phyloP scores from a whole-genome alignment of 352 stramenopile genomes.

The Phytopythium litorale region DNA sequence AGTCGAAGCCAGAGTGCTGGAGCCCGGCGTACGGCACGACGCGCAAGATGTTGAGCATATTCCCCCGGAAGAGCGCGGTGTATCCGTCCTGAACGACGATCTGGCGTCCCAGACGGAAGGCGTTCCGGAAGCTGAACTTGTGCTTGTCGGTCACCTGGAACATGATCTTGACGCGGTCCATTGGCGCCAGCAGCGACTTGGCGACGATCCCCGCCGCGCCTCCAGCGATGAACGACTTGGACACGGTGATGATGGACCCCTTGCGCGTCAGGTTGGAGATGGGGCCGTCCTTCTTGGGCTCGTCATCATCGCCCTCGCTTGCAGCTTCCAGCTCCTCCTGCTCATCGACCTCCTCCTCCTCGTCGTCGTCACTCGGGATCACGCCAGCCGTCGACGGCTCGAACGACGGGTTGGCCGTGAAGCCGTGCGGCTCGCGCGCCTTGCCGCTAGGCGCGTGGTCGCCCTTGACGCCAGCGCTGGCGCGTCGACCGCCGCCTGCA shows the following conservation, averaged over 20 bases:
- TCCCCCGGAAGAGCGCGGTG: slow-evolving; percentile 62
- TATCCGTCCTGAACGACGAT: slow-evolving; percentile 78
- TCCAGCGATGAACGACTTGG: slow-evolving; percentile 81
- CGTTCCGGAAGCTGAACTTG: slow-evolving; percentile 74
- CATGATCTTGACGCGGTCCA: slow-evolving; percentile 84
- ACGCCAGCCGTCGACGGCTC: background rate
- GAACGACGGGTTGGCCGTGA: slow-evolving; percentile 8
- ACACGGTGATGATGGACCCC: slow-evolving; percentile 57
- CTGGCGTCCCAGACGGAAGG: slow-evolving; percentile 41
- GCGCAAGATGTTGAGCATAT: slow-evolving; percentile 75
- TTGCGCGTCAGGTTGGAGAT: slow-evolving; percentile 14
- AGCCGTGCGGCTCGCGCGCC: slow-evolving; percentile 3
- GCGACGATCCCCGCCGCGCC: slow-evolving; percentile 68
- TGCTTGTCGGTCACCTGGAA: slow-evolving; percentile 81
- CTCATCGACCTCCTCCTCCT: background rate
- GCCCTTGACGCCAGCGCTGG: background rate
- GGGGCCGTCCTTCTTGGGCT: background rate
- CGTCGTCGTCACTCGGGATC: background rate
- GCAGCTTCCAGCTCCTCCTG: background rate
- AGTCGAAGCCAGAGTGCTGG: slow-evolving; percentile 84
- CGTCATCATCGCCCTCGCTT: background rate
- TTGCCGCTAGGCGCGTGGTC: background rate
- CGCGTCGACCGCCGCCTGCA: background rate
- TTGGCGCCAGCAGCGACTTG: slow-evolving; percentile 67
- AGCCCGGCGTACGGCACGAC: slow-evolving; percentile 77